Conservation (phyloP, 164 flowering plant genomes). For the Brasenia schreberi region DNA sequence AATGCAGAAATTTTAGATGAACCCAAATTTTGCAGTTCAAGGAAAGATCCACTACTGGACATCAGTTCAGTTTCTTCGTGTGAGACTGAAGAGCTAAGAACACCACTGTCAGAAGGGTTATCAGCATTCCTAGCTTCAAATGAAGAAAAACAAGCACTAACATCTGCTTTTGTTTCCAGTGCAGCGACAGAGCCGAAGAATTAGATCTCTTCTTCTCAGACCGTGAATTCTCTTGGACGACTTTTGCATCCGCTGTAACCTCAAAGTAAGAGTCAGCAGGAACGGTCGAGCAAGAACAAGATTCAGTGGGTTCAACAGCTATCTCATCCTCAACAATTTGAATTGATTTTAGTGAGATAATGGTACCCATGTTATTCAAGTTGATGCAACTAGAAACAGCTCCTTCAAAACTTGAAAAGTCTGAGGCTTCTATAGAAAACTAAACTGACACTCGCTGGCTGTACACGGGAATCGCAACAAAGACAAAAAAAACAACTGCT, state of each 20-base stretch:
- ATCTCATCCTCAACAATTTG: not conserved
- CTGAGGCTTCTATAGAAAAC: not conserved
- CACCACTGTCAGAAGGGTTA: not conserved
- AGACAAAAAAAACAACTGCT: too few species aligned
- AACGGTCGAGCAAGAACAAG: not conserved
- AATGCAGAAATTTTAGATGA: slow-evolving; percentile 3
- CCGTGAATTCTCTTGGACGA: not conserved
- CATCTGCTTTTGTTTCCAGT: not conserved
- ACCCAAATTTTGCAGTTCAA: slow-evolving; percentile 2
- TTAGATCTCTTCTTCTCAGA: not conserved
- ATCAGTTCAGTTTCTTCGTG: not conserved
- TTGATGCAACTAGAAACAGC: not conserved
- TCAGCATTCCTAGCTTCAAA: slow-evolving; percentile 1
- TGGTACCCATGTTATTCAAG: not conserved
- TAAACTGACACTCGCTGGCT: not conserved
- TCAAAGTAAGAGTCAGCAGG: not conserved
- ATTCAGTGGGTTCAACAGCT: not conserved
- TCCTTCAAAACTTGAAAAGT: not conserved
- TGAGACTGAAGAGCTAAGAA: not conserved
- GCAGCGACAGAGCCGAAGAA: not conserved
- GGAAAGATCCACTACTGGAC: not conserved
- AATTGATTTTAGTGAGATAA: not conserved
- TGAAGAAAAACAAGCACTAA: not conserved
- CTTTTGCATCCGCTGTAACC: not conserved
- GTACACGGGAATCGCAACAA: not conserved